These are phyloP conservation scores for Nannizziopsis barbatae DNA, from an alignment of 2,329 filamentous ascomycete species.

Conservation along the genomic window DNA sequence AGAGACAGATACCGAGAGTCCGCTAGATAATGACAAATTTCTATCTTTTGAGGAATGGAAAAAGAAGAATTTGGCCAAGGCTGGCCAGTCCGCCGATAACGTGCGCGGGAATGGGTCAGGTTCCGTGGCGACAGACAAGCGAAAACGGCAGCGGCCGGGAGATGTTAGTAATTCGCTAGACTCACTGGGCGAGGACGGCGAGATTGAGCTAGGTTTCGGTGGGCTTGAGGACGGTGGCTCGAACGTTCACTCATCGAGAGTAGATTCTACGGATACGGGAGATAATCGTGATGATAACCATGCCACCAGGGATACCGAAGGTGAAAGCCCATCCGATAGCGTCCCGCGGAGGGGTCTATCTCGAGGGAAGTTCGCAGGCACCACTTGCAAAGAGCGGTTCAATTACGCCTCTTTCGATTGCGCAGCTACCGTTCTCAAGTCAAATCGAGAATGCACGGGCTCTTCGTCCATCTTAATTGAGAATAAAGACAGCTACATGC, in stretches of 20 bases:
- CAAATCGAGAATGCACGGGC: slow-evolving; percentile 75
- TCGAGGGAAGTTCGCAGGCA: slow-evolving; percentile 84
- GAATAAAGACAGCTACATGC: slow-evolving; percentile 98
- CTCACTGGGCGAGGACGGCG: slow-evolving; percentile 72
- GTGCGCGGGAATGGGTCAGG: slow-evolving; percentile 46
- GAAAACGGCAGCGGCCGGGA: slow-evolving; percentile 37
- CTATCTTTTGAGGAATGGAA: slow-evolving; percentile 99
- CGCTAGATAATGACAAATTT: slow-evolving; percentile 66
- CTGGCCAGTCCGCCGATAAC: slow-evolving; percentile 64
- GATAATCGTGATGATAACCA: slow-evolving; percentile 24
- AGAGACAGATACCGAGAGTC: slow-evolving; percentile 53
- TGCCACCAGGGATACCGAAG: slow-evolving; percentile 11
- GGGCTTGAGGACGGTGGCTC: slow-evolving; percentile 46
- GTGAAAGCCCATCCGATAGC: slow-evolving; percentile 12
- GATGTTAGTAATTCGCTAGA: slow-evolving; percentile 60
- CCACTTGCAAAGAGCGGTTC: slow-evolving; percentile 94
- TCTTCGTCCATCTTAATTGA: slow-evolving; percentile 81
- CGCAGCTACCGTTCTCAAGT: slow-evolving; percentile 84
- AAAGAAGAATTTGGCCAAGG: slow-evolving; percentile 75
- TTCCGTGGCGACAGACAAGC: slow-evolving; percentile 39
- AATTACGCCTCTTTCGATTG: slow-evolving; percentile 97
- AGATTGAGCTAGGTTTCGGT: slow-evolving; percentile 65
- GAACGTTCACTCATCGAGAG: slow-evolving; percentile 22
- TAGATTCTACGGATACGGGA: slow-evolving; percentile 19
- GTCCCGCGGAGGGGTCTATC: slow-evolving; percentile 38